These are phyloP conservation scores for Phytophthora pistaciae DNA, from an alignment of 352 stramenopile genomes.

Conservation along the genomic window DNA sequence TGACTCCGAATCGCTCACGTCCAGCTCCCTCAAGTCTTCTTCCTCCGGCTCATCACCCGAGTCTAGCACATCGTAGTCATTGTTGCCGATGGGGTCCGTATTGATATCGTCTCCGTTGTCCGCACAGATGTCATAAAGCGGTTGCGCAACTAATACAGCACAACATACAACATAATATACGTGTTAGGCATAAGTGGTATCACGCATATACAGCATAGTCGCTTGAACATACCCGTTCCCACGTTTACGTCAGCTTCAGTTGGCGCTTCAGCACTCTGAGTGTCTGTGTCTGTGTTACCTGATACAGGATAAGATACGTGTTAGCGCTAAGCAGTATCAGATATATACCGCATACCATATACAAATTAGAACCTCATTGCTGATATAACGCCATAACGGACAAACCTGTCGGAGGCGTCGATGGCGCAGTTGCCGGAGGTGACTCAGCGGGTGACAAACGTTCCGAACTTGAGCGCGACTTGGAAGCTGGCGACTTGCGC, in stretches of 20 bases:
- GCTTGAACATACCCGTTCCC: background rate
- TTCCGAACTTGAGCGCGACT: background rate
- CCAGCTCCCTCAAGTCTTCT: slow-evolving; percentile 4
- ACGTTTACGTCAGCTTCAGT: background rate
- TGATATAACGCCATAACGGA: too few relatives aligned
- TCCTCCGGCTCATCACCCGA: slow-evolving; percentile 8
- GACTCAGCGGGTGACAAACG: background rate
- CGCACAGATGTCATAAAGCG: background rate
- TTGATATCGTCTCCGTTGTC: background rate
- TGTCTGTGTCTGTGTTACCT: background rate
- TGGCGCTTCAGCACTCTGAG: background rate
- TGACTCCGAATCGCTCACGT: background rate
- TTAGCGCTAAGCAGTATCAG: background rate
- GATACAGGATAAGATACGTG: background rate
- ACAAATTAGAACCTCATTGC: background rate
- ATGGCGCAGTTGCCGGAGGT: background rate
- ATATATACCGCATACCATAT: background rate
- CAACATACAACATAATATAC: background rate
- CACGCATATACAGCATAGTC: background rate
- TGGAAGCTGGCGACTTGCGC: background rate
- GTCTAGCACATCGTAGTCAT: background rate
- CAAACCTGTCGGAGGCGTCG: background rate
- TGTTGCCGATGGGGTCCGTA: background rate
- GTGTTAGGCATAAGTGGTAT: background rate
- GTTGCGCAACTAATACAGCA: background rate